These are phyloP conservation scores for Conoideocrella luteorostrata DNA, from an alignment of 2,329 filamentous ascomycete species.

Conservation along the genomic window DNA sequence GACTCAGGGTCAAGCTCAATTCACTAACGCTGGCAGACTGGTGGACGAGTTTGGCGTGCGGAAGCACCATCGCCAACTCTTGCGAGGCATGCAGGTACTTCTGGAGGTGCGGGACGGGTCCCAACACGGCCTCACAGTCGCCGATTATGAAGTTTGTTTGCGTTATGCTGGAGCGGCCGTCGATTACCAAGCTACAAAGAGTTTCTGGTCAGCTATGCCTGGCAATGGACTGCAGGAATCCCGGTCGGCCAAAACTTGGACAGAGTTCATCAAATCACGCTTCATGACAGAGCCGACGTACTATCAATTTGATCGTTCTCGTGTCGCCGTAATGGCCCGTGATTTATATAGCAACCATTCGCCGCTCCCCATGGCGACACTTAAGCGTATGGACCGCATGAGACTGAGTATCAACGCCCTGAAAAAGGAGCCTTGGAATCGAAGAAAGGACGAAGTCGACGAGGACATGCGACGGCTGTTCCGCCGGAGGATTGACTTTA, in stretches of 20 bases:
- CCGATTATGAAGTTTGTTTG: constrained; percentile 40
- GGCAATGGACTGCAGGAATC: constrained; percentile 18
- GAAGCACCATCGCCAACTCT: constrained; percentile 30
- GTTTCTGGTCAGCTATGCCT: constrained; percentile 29
- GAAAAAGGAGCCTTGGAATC: constrained; percentile 23
- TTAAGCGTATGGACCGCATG: constrained; percentile 24
- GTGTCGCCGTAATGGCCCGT: constrained; percentile 33
- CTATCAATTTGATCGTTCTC: constrained; percentile 36
- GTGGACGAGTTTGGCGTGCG: constrained; percentile 41
- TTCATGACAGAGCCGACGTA: constrained; percentile 41
- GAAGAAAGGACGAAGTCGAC: constrained; percentile 14
- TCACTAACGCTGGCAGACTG: constrained; percentile 28
- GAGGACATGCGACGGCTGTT: constrained; percentile 21
- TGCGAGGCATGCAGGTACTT: constrained; percentile 29
- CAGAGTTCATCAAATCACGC: constrained; percentile 41
- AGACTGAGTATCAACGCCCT: constrained; percentile 23
- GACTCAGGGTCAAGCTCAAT: constrained; percentile 31
- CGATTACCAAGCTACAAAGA: constrained; percentile 27
- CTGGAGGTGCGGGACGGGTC: constrained; percentile 23
- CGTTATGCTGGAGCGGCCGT: constrained; percentile 41
- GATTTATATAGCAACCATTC: constrained; percentile 24
- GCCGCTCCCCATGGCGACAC: constrained; percentile 8
- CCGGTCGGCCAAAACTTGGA: constrained; percentile 29
- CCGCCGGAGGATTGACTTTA: constrained; percentile 18
- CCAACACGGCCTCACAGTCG: constrained; percentile 21